Base-by-base conservation (phyloP, 1,139 yeast genomes). In the Saccharomycopsis hybrid region DNA sequence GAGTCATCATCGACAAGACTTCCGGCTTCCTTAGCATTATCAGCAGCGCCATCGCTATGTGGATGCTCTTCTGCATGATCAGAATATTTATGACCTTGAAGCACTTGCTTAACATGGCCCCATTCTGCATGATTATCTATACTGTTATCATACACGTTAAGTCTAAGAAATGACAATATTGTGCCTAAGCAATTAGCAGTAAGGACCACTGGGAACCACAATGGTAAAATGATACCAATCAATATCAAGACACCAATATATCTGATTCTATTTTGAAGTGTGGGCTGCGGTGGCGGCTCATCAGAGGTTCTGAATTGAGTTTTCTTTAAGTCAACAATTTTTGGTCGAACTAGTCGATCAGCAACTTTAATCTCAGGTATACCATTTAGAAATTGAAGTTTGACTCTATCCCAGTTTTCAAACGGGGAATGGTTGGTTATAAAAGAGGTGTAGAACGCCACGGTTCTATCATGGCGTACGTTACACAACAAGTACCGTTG, bases 391-490 rank as follows among this genome's bases (percentile, higher is more conserved):
- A 64, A 68, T 2, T 55, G 54, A 35, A 65, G 58, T 30, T 63
- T 60, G 13, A 69, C 29, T 5, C 57, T 56, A 42, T 66, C 65
- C 58, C 64, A 62, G 28, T 70, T 62, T 29, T 59, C 65, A 55
- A 76, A 78, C 3, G 82, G 82, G 55, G 75, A 74, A 47, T 63
- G 62, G 46, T 69, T 64, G 1, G 75, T 62, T 44, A 78, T 71
- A 56, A 65, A 77, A 0, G 80, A 65, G 0, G 83, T 76, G 62
- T 69, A 76, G 58, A 76, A 78, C 24, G 77, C 80, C 1, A 78
- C 84, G 0, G 81, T 73, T 44, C 82, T 71, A 63, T 90, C 97
- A 62, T 86, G 83, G 51, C 80, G 74, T 24, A 85, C 76, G 64
- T 90, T 90, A 5, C 96, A 87, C 56, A 87, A 69, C 5, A 80